Base-by-base conservation (phyloP, 1,139 yeast species). In the Magnusiomyces sp. region DNA sequence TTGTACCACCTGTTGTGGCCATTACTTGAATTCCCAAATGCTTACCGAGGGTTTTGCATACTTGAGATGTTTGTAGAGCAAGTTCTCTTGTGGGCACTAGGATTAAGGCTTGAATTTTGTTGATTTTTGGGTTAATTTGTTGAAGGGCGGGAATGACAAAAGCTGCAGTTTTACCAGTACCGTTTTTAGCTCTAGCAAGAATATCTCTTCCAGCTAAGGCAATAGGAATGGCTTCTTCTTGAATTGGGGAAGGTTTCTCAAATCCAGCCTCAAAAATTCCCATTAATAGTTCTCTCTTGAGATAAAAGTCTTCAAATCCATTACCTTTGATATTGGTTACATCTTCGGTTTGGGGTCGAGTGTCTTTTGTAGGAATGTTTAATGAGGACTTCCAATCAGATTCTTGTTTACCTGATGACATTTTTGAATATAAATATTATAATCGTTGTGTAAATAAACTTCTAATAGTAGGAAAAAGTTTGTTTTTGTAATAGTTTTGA, bases 1-100 rank as follows among this genome's bases (percentile, higher is more conserved):
- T 80, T 46, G 98, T 94, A 65, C 99, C 99, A 70, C 99, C 99
- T 16, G 98, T 92, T 67, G 97, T 86, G 53, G 92, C 97, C 97
- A 94, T 92, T 67, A 95, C 89, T 66, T 90, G 86, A 58, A 88
- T 74, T 36, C 90, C 92, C 68, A 92, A 74, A 69, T 92, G 97
- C 67, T 89, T 90, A 55, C 97, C 97, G 58, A 92, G 76, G n/a
- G 97, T 90, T 70, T 94, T 83, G 54, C 94, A 95, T 41, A 92
- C 98, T 68, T 92, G 97, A 19, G 97, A 87, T 10, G 97, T 94
- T 69, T 89, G 97, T 61, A 89, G 76, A n/a, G 97, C 97, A 62
- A 89, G 78, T 67, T 89, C 97, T 75, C 97, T 83, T 13, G 97
- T 89, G 55, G 97, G 97, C 32, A 88, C 94, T 64, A 89, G 76